A percentile compares a stretch with the other conserved stretches of the same genome.
These are phyloP conservation scores for Teratosphaeria zuluensis DNA, from an alignment of 2,329 filamentous ascomycete genomes.

Conservation along the genomic window DNA sequence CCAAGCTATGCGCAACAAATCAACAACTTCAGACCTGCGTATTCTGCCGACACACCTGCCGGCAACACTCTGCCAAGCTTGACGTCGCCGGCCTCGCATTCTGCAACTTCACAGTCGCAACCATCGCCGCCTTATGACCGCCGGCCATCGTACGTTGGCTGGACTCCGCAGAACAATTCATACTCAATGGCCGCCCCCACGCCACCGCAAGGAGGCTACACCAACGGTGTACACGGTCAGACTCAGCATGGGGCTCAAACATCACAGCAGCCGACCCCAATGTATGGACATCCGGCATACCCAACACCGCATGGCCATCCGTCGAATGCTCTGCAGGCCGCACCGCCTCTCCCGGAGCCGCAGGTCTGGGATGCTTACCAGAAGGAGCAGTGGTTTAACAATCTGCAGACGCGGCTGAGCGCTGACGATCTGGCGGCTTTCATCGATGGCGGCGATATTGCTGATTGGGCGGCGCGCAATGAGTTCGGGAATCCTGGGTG, in stretches of 20 bases:
- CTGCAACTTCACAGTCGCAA: conserved; percentile 16
- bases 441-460: conserved; percentile 26
- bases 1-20: conserved; percentile 11
- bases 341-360: conserved; percentile 1
- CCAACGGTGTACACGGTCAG: conserved; percentile 8
- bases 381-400: conserved; percentile 27
- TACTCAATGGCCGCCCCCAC: conserved; percentile 11
- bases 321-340: conserved; percentile 1
- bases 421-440: conserved; percentile 34
- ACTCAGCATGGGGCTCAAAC: conserved; percentile 3
- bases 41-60: conserved; percentile 11
- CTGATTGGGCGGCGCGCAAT: conserved; percentile 2
- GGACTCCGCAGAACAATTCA: conserved; percentile 12
- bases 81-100: conserved; percentile 19
- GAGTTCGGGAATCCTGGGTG: conserved; percentile 3
- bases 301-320: conserved; percentile 3
- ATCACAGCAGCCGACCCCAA: conserved; percentile 3
- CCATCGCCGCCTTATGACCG: conserved; percentile 16
- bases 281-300: conserved; percentile 7
- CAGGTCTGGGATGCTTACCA: conserved; percentile 17
- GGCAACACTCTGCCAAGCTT: conserved; percentile 14
- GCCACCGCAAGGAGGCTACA: conserved; percentile 11
- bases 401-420: conserved; percentile 27
- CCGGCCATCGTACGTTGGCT: conserved; percentile 10
- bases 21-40: conserved; percentile 19